Base-by-base conservation (phyloP, 257 asterid species). In the Plantago major region DNA sequence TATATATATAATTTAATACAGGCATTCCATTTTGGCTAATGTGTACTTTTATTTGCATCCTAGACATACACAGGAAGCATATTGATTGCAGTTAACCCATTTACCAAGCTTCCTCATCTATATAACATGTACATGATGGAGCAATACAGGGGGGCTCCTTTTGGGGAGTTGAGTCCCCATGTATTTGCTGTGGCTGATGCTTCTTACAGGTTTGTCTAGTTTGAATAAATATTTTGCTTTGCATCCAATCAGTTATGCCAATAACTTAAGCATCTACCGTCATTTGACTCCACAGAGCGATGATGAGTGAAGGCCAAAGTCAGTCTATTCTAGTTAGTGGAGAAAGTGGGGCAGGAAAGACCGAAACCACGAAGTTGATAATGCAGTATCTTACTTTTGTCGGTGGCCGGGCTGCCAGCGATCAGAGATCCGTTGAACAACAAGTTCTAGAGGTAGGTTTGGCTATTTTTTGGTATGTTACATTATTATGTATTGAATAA, bases 291-390 rank as follows among this genome's bases (percentile, higher is more conserved):
- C 55, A 52, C 69, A 93, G 99, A 77, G 96, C 97, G 54, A 93
- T 93, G 99, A 80, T 83, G 92, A 72, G 80, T 60, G 97, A 93
- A 74, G 74, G 84, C 67, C 72, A 62, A 67, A 93, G 99, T 78
- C 99, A 93, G 71, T 89, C 99, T 60, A 89, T 93, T 73, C 90
- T 93, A 71, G 99, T 93, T 62, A 93, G 99, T 65, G 99, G 99
- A 40, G 99, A 93, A 81, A 93, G 99, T 75, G 99, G 99, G 66
- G 99, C 99, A n/a, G 99, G 97, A 30, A 93, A 93, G 79, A 93
- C 97, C 5, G 97, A 93, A 82, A 93, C 99, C 26, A 93, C 99
- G 50, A 93, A 93, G 73, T 80, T 93, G 84, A 87, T 93, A 57
- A 93, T 93, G 99, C 97, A 90, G 55, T 93, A 93, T 71, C 97